Conservation (phyloP, 2,329 filamentous ascomycete species). For the Arthrobotrys entomopaga region DNA sequence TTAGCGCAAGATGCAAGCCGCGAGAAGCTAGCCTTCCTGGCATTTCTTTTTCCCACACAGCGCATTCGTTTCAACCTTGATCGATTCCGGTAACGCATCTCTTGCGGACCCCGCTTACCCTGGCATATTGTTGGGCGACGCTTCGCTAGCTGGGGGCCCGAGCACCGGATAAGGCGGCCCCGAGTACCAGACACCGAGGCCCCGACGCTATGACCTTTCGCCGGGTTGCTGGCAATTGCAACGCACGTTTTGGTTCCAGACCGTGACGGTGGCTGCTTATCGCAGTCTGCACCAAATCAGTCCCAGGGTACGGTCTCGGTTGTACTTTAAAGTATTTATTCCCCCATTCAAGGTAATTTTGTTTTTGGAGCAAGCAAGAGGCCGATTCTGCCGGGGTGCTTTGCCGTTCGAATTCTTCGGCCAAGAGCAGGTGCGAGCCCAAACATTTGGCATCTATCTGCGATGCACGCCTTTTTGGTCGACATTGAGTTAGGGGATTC, state of each 20-base stretch:
- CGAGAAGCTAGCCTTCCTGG: slow-evolving; percentile 12
- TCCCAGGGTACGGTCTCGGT: slow-evolving; percentile 9
- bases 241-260: slow-evolving; percentile 21
- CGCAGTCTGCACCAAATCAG: slow-evolving; percentile 16
- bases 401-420: background rate
- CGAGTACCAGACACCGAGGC: slow-evolving; percentile 35
- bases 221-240: slow-evolving; percentile 24
- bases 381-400: slow-evolving; percentile 8
- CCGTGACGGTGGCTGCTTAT: slow-evolving; percentile 43
- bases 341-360: slow-evolving; percentile 12
- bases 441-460: slow-evolving; percentile 25
- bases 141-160: slow-evolving; percentile 28
- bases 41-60: slow-evolving; percentile 1
- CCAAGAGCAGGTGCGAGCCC: slow-evolving; percentile 2
- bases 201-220: slow-evolving; percentile 20
- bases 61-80: background rate
- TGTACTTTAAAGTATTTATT: slow-evolving; percentile 37
- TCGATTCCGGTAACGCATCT: slow-evolving; percentile 10
- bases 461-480: slow-evolving; percentile 25
- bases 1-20: slow-evolving; percentile 17
- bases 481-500: slow-evolving; percentile 19
- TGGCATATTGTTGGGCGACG: slow-evolving; percentile 6
- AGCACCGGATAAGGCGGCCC: slow-evolving; percentile 46
- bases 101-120: slow-evolving; percentile 32
- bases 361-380: slow-evolving; percentile 25